These are phyloP conservation scores for Syzygium oleosum DNA, from an alignment of 345 rosid species.

Conservation along the genomic window DNA sequence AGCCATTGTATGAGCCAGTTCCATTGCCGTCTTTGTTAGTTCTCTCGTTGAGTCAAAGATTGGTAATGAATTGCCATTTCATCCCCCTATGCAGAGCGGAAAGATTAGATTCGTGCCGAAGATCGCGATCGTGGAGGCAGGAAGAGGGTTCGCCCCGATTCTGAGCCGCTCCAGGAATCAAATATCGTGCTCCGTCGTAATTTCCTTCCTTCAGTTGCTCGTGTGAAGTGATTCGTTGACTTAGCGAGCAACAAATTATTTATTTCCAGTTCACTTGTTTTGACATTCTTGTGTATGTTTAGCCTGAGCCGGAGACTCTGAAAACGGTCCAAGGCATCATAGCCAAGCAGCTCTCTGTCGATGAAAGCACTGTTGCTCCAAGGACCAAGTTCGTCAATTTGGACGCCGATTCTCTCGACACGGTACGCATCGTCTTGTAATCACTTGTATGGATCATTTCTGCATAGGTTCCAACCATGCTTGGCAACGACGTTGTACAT, in stretches of 20 bases:
- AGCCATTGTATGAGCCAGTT: neutral
- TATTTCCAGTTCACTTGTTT: neutral
- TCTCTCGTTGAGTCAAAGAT: neutral
- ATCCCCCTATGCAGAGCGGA: slow-evolving; percentile 14
- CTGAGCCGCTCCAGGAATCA: slow-evolving; percentile 15
- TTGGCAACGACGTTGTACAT: neutral
- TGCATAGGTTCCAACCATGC: neutral
- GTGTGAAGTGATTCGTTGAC: neutral
- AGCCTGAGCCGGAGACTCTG: slow-evolving; percentile 45
- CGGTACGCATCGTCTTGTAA: slow-evolving; percentile 5
- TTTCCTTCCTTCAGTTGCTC: neutral
- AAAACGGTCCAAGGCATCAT: slow-evolving; percentile 41
- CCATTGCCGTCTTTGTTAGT: neutral
- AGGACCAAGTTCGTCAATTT: slow-evolving; percentile 51
- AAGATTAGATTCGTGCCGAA: slow-evolving; percentile 18
- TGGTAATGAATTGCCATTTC: neutral
- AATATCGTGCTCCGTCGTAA: slow-evolving; percentile 49
- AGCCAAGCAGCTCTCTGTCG: slow-evolving; percentile 55
- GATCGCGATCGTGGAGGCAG: slow-evolving; percentile 11
- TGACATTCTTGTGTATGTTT: neutral
- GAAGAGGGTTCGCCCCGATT: neutral
- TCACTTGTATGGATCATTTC: neutral
- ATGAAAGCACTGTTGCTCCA: slow-evolving; percentile 33
- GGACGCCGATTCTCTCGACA: slow-evolving; percentile 70
- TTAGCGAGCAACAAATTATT: neutral